Percentiles rank a stretch among this genome's conserved stretches.
These are phyloP conservation scores for Xylariomycetidae sp. DNA, from an alignment of 2,329 filamentous ascomycete species.

Conservation along the genomic window DNA sequence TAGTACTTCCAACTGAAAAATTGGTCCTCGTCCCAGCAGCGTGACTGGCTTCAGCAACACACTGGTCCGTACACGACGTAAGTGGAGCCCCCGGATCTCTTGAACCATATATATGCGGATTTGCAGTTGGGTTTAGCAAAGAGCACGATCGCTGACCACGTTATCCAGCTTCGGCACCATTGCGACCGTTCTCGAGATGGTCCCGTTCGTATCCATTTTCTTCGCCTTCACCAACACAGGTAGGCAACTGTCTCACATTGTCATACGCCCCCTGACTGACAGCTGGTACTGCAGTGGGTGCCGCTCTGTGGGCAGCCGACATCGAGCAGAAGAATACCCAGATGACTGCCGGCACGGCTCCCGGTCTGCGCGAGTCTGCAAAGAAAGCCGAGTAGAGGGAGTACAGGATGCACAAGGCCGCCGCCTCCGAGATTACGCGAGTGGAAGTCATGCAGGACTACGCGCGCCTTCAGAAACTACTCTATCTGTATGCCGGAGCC, in stretches of 20 bases:
- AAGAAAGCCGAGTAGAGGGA: conserved; percentile 40
- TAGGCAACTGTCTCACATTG: conserved; percentile 25
- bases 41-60: conserved; percentile 64
- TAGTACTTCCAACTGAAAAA: conserved; percentile 89
- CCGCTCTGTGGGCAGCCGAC: conserved; percentile 90
- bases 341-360: conserved; percentile 46
- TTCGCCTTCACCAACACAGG: conserved; percentile 86
- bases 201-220: conserved; percentile 75
- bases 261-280: conserved; percentile 12
- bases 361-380: conserved; percentile 41
- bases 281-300: conserved; percentile 55
- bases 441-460: too few relatives aligned
- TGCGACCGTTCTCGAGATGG: conserved; percentile 75
- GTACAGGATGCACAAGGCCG: conserved; percentile 14
- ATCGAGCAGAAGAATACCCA: conserved; percentile 55
- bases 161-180: conserved; percentile 61
- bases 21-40: conserved; percentile 61
- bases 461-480: too few relatives aligned
- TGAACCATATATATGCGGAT: background rate
- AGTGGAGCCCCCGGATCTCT: conserved; percentile 27
- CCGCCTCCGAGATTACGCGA: conserved; percentile 18
- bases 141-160: conserved; percentile 3
- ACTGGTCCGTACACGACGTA: conserved; percentile 76
- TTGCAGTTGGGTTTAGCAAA: background rate
- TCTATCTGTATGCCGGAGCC: too few relatives aligned